Evolutionary conservation across 768 basidiomycete genomes (phyloP).

Genomic region (Boletus pseudopeckii): DNA sequence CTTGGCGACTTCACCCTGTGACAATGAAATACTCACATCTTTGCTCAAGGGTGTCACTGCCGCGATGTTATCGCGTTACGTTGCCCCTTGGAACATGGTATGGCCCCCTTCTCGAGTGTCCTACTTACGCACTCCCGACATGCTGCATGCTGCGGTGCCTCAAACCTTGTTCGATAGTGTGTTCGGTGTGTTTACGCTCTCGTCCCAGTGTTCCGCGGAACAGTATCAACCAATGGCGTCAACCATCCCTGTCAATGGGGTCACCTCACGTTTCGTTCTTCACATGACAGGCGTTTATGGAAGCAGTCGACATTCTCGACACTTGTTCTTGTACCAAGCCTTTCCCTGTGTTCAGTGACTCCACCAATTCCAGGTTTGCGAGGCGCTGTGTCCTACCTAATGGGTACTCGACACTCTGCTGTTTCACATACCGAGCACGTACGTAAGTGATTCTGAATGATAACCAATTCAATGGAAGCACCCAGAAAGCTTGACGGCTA

Average conservation of each 20-base stretch:
- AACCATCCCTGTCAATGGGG: background rate
- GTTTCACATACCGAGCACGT: background rate
- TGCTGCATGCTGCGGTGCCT: slow-evolving; percentile 11
- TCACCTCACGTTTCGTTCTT: slow-evolving; percentile 5
- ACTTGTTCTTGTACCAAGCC: slow-evolving; percentile 2
- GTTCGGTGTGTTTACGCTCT: background rate
- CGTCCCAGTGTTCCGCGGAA: slow-evolving; percentile 18
- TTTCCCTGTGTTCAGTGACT: too few species aligned
- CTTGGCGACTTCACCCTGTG: slow-evolving; percentile 11
- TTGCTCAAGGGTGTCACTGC: background rate
- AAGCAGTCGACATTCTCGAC: slow-evolving; percentile 2
- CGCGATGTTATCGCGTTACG: slow-evolving; percentile 14
- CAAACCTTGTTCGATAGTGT: slow-evolving; percentile 11
- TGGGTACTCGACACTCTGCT: slow-evolving; percentile 1
- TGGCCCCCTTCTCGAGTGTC: slow-evolving; percentile 7
- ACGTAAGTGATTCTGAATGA: slow-evolving; percentile 7
- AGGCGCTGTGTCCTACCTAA: slow-evolving; percentile 3
- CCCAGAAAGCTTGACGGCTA: slow-evolving; percentile 13
- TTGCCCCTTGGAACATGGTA: slow-evolving; percentile 3
- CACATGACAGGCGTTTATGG: background rate
- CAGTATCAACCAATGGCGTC: background rate
- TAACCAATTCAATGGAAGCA: slow-evolving; percentile 9
- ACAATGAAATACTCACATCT: slow-evolving; percentile 9
- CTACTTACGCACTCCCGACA: slow-evolving; percentile 11
- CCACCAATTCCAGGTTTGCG: background rate